Evolutionary conservation across 257 asterid species (phyloP).

Genomic region (Leptodermis oblonga): DNA sequence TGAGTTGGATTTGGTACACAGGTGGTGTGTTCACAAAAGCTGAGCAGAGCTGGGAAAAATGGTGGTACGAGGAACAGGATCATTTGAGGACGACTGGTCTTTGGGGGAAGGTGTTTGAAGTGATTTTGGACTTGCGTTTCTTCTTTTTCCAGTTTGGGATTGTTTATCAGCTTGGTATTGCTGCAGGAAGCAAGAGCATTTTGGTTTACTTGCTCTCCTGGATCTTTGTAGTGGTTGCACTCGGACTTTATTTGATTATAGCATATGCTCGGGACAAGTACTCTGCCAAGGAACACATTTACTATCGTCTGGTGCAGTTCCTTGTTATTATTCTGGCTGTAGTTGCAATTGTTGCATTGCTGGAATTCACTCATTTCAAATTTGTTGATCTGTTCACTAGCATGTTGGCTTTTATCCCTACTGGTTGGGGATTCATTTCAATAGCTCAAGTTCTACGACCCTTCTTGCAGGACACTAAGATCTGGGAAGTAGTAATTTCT

Average conservation of each 20-base stretch:
- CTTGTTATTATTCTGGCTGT: constrained; percentile 59
- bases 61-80: constrained; percentile 99
- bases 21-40: constrained; percentile 92
- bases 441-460: constrained; percentile 85
- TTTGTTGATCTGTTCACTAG: constrained; percentile 80
- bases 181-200: constrained; percentile 77
- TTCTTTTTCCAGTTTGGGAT: constrained; percentile 98
- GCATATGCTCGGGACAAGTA: constrained; percentile 82
- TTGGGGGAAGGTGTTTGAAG: constrained; percentile 81
- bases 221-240: constrained; percentile 72
- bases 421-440: constrained; percentile 89
- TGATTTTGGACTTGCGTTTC: constrained; percentile 83
- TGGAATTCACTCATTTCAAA: constrained; percentile 62
- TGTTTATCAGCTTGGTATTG: constrained; percentile 84
- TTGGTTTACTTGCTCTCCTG: constrained; percentile 89
- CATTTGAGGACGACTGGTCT: constrained; percentile 92
- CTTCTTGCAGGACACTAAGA: constrained; percentile 47
- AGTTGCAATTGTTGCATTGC: constrained; percentile 57
- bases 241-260: constrained; percentile 49
- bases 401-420: constrained; percentile 84
- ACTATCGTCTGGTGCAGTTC: constrained; percentile 98
- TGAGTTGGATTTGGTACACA: constrained; percentile 92
- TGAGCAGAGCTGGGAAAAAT: constrained; percentile 97
- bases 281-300: constrained; percentile 91
- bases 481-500: constrained; percentile 80